phyloP scores from a whole-genome alignment of 176 grass and related monocot genomes.

The Zoysia pacifica region DNA sequence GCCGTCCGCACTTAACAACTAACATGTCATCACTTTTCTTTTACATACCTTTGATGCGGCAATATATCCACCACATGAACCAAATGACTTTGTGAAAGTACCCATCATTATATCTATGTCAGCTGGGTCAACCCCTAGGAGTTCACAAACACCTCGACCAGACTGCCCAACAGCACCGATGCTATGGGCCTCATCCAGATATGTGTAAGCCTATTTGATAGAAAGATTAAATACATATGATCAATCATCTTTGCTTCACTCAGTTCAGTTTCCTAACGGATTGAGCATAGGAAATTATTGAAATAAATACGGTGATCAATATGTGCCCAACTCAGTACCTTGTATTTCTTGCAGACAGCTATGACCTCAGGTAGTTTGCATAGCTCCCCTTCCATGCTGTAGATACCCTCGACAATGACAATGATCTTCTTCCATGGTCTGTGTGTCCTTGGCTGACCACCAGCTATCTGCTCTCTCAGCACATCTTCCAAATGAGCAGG shows the following conservation, averaged over 20 bases:
- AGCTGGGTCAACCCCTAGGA: conserved; percentile 74
- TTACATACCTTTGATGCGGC: conserved; percentile 68
- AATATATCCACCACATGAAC: conserved; percentile 90
- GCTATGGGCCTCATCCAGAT: conserved; percentile 86
- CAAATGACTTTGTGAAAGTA: conserved; percentile 83
- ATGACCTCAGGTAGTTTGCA: conserved; percentile 88
- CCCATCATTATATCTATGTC: conserved; percentile 96
- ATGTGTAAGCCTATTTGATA: conserved; percentile 69
- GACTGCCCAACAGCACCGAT: conserved; percentile 85
- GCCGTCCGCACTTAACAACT: neutral
- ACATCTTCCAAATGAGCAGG: conserved; percentile 87
- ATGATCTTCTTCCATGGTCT: conserved; percentile 90
- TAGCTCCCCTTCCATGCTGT: conserved; percentile 91
- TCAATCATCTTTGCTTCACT: neutral
- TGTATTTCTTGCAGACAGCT: conserved; percentile 91
- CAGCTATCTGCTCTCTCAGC: conserved; percentile 79
- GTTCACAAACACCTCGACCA: conserved; percentile 79
- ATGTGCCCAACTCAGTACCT: conserved; percentile 35
- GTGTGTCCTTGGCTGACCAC: conserved; percentile 73
- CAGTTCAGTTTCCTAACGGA: neutral
- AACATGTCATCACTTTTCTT: neutral
- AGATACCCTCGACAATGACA: conserved; percentile 89
- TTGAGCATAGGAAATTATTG: conserved; percentile 28
- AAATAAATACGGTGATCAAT: conserved; percentile 4
- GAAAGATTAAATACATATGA: conserved; percentile 14